A percentile compares a stretch with the other conserved stretches of the same genome.
Conservation (phyloP, 2,329 filamentous ascomycete species). For the Penicillium sp. region DNA sequence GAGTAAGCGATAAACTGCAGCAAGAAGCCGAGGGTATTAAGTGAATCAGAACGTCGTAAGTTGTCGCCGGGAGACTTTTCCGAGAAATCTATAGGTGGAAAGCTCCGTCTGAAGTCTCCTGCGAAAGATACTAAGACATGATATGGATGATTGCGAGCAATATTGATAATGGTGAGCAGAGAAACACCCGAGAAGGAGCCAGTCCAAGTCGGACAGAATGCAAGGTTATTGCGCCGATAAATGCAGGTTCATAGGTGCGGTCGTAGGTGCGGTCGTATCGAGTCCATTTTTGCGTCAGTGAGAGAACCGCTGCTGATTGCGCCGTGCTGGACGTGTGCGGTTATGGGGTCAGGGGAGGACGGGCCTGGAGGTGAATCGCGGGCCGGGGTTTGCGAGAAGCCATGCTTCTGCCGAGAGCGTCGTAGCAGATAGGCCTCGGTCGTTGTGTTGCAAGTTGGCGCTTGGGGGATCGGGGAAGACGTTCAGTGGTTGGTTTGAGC, state of each 20-base stretch:
- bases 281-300: not conserved
- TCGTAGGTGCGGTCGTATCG: constrained; percentile 8
- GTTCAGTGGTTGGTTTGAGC: constrained; percentile 35
- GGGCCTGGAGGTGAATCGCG: constrained; percentile 20
- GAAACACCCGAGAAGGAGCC: constrained; percentile 12
- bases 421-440: not conserved
- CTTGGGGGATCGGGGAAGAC: constrained; percentile 24
- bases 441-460: not conserved
- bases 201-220: constrained; percentile 17
- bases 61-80: constrained; percentile 1
- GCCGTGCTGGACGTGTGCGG: constrained; percentile 22
- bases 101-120: not conserved
- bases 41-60: constrained; percentile 9
- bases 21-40: constrained; percentile 19
- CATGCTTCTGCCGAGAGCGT: not conserved
- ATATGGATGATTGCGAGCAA: not conserved
- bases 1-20: not conserved
- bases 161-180: constrained; percentile 4
- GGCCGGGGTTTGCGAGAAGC: not conserved
- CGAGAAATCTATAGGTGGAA: constrained; percentile 3
- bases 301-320: constrained; percentile 16
- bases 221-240: constrained; percentile 12
- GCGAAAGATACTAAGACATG: not conserved
- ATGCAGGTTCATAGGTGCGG: constrained; percentile 7
- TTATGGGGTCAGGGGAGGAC: constrained; percentile 24